Percentiles rank a stretch among this genome's conserved stretches.
phyloP scores from a whole-genome alignment of 768 basidiomycete genomes.

The Pleurotus platypus region DNA sequence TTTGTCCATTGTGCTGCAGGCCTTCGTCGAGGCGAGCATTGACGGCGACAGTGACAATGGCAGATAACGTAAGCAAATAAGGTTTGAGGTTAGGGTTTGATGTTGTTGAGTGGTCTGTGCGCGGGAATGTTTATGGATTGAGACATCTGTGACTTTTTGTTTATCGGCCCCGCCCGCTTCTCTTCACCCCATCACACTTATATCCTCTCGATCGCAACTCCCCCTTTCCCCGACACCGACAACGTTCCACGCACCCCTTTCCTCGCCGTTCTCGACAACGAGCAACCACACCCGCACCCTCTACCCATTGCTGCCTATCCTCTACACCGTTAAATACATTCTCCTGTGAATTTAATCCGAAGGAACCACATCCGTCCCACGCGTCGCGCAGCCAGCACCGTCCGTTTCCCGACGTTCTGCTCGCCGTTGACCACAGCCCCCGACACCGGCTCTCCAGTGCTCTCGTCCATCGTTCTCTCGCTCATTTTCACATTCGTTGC shows the following conservation, averaged over 20 bases:
- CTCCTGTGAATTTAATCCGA: constrained; percentile 1
- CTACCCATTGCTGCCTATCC: not conserved
- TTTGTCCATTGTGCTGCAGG: constrained; percentile 2
- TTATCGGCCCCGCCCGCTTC: constrained; percentile 38
- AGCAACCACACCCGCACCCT: not conserved
- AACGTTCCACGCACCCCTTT: constrained; percentile 14
- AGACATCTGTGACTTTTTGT: constrained; percentile 13
- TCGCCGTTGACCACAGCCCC: constrained; percentile 26
- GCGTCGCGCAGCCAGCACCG: constrained; percentile 7
- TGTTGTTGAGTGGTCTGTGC: constrained; percentile 43
- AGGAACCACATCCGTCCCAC: constrained; percentile 6
- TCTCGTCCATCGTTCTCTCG: constrained; percentile 9
- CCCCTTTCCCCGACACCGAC: constrained; percentile 23
- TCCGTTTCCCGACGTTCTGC: constrained; percentile 13
- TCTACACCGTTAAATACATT: not conserved
- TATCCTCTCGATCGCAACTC: constrained; percentile 43
- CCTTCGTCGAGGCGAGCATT: constrained; percentile 1
- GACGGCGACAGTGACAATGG: not conserved
- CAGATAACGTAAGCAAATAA: constrained; percentile 4
- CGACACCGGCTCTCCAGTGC: constrained; percentile 16
- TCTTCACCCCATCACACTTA: constrained; percentile 39
- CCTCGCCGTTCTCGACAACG: constrained; percentile 13
- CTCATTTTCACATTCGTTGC: constrained; percentile 9
- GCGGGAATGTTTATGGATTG: constrained; percentile 28
- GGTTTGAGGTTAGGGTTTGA: constrained; percentile 8